These are phyloP conservation scores for Daucus carota DNA, from an alignment of 129 eudicot species.

Conservation along the genomic window DNA sequence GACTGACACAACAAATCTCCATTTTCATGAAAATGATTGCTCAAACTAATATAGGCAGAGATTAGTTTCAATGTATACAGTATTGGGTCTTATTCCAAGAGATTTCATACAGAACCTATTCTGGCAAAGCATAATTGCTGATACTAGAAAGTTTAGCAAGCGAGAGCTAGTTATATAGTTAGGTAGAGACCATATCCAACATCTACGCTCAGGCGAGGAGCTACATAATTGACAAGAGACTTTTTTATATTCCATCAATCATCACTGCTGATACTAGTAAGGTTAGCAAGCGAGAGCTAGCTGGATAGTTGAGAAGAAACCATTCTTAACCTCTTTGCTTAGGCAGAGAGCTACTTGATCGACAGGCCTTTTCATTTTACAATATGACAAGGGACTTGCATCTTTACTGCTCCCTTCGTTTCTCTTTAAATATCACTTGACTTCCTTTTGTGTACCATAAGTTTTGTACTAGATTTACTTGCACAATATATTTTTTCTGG, in stretches of 20 bases:
- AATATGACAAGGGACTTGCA: not conserved
- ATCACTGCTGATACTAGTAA: not conserved
- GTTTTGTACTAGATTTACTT: not conserved
- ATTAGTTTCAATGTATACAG: not conserved
- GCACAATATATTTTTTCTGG: not conserved
- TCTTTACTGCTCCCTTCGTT: not conserved
- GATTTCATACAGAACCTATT: not conserved
- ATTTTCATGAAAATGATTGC: not conserved
- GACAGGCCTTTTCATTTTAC: not conserved
- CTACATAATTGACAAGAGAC: not conserved
- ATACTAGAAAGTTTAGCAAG: not conserved
- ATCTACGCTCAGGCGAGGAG: not conserved
- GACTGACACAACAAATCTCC: not conserved
- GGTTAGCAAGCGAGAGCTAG: not conserved
- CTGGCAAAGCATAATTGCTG: not conserved
- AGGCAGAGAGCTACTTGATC: not conserved
- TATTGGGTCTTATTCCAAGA: not conserved
- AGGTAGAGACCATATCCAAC: not conserved
- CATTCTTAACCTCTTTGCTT: not conserved
- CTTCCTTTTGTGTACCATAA: not conserved
- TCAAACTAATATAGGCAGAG: not conserved
- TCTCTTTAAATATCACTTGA: not conserved
- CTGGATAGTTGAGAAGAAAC: not conserved
- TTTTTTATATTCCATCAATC: not conserved
- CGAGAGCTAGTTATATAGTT: not conserved